Evolutionary conservation across 345 rosid species (phyloP), one percentile per base, ranked within the genome.

Genomic region (Acer campestre): DNA sequence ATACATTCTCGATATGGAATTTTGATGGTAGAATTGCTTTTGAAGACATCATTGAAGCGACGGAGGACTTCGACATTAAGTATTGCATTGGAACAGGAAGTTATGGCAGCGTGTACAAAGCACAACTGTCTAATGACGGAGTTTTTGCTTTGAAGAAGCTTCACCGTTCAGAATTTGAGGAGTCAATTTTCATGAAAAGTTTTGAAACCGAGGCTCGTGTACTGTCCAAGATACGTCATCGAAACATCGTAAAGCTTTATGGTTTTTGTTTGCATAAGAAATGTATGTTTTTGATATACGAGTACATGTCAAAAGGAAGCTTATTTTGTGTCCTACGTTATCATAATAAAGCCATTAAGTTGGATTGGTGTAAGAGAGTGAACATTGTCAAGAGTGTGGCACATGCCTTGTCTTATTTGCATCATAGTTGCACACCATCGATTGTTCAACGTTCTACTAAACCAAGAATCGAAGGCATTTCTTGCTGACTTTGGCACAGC

Each of bases 101-200:
- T 25, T 49, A 49, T 49, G 55, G 42, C 10, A 29, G 18, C 13
- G n/a, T 64, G 6, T 17, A 67, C n/a, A 67, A 40, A 6, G 70
- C 17, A 12, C 71, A 6, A 5, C 5, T 68, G 23, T 16, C 71
- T 11, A 44, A 7, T 1, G 35, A 29, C 27, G 7, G 44, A 68
- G 71, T 44, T n/a, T 13, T 68, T 68, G 56, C 71, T 20, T 11
- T 42, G 55, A 44, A 68, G 71, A 68, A 68, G 55, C 55, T 68
- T 22, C 71, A 42, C 27, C 0, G 31, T 20, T 42, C 49, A 17
- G 55, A 67, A 42, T 2, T 12, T 0, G 29, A 20, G 29, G 31
- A 42, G 55, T 22, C 7, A 0, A 1, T 2, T 67, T 67, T 40
- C 53, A 5, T 67, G 3, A 67, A 67, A 0, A 67, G 71, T 7